Base-by-base conservation (phyloP, 352 stramenopile genomes). In the Elongisporangium undulatum region DNA sequence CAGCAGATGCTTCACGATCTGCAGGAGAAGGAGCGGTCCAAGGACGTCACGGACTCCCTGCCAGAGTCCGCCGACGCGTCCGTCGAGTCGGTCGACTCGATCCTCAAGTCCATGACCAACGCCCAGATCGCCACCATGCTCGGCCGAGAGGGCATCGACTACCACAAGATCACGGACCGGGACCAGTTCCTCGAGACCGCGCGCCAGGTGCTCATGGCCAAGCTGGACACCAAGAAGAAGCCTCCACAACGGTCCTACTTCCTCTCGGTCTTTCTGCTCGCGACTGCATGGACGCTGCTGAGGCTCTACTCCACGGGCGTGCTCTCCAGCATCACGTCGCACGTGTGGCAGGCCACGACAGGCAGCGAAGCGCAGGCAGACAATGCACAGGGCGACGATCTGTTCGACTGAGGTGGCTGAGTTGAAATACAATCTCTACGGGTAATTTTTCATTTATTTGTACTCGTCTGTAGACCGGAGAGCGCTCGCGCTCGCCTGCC, bases 1-100 rank as follows among this genome's bases (percentile, higher is more conserved):
- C 86, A 95, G 63, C 67, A 87, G 61, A 92, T 93, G 79, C 66
- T 95, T 17, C 71, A 89, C 41, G 76, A 95, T 34, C 71, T 94
- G 15, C 86, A 94, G 69, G 71, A 88, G 21, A 78, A 91, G 22
- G 77, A 93, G 55, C 70, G 71, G 8, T 63, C 53, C 29, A 79
- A 87, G 55, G 29, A 62, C 12, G 66, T 57, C 22, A 26, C 23
- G 5, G 53, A 62, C 20, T 29, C 62, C 56, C 56, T 58, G 61
- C 21, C 51, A 23, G 55, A 26, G 19, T 59, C 72, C 22, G 39
- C 49, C 9, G 48, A 45, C 26, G 58, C 58, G 8, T 64, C 72
- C 7, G 67, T 66, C 6, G 61, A 85, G n/a, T 84, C 81, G 1
- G 72, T 93, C n/a, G 74, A 91, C 17, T 77, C 75, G 15, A 66